A percentile compares a stretch with the other conserved stretches of the same genome.
phyloP scores from a whole-genome alignment of 1,139 yeast species.

The Pichia sp. region DNA sequence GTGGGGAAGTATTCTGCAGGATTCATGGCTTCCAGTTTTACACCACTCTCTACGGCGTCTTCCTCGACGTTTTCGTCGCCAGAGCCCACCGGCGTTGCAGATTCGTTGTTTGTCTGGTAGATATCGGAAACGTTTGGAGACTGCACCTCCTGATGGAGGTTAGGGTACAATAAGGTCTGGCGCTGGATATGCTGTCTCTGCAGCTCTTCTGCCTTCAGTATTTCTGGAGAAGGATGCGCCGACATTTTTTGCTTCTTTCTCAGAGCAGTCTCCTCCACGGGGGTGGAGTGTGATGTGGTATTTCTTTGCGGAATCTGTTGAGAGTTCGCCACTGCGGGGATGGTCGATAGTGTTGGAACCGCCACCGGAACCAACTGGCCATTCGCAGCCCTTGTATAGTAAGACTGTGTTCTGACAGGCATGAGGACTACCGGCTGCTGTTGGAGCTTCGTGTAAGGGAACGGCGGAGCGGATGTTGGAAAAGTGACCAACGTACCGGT shows the following conservation, averaged over 20 bases:
- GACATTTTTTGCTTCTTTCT: conserved; percentile 7
- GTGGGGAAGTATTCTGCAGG: neutral
- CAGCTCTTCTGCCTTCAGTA: conserved; percentile 7
- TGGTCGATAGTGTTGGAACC: neutral
- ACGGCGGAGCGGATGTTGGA: neutral
- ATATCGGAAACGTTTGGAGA: conserved; percentile 14
- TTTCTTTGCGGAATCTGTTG: no score
- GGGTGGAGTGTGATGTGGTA: no score
- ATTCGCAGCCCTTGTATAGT: conserved; percentile 6
- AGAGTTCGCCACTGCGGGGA: neutral
- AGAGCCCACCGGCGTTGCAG: neutral
- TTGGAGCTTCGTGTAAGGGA: neutral
- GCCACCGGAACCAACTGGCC: conserved; percentile 12
- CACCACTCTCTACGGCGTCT: neutral
- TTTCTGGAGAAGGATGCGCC: neutral
- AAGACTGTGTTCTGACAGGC: neutral
- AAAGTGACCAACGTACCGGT: neutral
- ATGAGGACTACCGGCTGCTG: neutral
- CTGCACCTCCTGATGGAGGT: conserved; percentile 5
- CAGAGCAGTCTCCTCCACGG: neutral
- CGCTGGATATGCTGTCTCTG: conserved; percentile 13
- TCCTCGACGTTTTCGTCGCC: conserved; percentile 3
- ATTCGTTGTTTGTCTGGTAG: conserved; percentile 1
- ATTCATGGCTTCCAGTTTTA: neutral
- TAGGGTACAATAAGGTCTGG: conserved; percentile 10